phyloP scores from a whole-genome alignment of 257 asterid species.

The Lithospermum erythrorhizon region DNA sequence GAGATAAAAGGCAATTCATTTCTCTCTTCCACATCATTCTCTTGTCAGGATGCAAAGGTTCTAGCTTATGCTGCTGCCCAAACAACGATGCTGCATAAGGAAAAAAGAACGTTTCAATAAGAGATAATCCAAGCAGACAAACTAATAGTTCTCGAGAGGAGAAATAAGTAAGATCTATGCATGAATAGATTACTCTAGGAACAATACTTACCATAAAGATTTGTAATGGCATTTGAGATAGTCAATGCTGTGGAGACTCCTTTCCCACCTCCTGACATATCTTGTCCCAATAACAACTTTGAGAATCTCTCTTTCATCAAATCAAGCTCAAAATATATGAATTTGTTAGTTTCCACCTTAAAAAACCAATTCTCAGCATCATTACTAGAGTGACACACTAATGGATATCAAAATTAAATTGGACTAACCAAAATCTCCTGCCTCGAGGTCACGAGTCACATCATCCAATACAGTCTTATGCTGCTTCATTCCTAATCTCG shows the following conservation, averaged over 20 bases:
- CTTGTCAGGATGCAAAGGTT: constrained; percentile 59
- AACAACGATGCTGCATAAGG: constrained; percentile 60
- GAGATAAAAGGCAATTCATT: constrained; percentile 64
- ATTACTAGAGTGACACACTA: not conserved
- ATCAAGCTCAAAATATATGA: constrained; percentile 43
- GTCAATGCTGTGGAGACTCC: constrained; percentile 76
- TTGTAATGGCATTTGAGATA: constrained; percentile 80
- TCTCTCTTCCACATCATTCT: constrained; percentile 81
- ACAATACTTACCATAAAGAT: constrained; percentile 54
- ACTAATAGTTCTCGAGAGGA: not conserved
- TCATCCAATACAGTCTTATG: constrained; percentile 38
- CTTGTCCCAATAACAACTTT: constrained; percentile 71
- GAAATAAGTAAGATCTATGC: not conserved
- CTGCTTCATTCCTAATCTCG: constrained; percentile 62
- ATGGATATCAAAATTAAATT: not conserved
- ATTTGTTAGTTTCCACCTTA: not conserved
- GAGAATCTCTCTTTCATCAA: constrained; percentile 93
- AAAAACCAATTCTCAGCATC: constrained; percentile 6
- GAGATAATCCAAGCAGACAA: no score
- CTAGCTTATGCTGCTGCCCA: constrained; percentile 67
- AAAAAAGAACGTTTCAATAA: no score
- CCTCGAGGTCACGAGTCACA: constrained; percentile 21
- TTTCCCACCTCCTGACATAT: constrained; percentile 92
- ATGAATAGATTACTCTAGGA: not conserved
- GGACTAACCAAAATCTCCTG: constrained; percentile 46